Evolutionary conservation across 225 moss, liverwort and hornwort species (phyloP), one percentile per base, ranked within the genome.

Genomic region (Takakia lepidozioides): DNA sequence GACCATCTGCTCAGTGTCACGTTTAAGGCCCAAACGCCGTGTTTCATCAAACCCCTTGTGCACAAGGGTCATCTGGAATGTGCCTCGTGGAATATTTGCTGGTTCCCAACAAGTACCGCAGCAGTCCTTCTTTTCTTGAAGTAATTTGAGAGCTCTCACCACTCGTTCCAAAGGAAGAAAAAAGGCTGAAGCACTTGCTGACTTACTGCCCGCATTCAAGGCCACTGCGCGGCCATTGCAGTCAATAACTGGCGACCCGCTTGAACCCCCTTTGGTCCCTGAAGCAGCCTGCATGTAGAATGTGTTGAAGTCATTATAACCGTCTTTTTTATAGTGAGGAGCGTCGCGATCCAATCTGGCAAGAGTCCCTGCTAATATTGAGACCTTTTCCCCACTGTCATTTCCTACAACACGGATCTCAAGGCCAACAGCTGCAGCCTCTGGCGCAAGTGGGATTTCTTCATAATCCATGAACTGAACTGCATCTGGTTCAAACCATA

Each of bases 221-320:
- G 92, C 92, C 25, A 87, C 72, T 2, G 87, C 91, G 6, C 69
- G 75, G 3, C 87, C 87, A 23, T 82, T 76, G 28, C 82, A 84
- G 34, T 92, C 92, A 51, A 92, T 87, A 0, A 92, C 84, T 24
- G 92, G 87, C 18, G 92, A 92, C 29, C 92, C 92, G 56, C 92
- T 92, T 0, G 92, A 92, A 10, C 92, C 92, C n/a, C 92, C 84
- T 45, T 87, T 92, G 0, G 92, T 92, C 40, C 92, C 92, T 10
- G 87, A 92, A n/a, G 92, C 92, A 22, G 87, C 87, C 46, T 91
- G 87, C 69, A 92, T 92, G 38, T 92, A 92, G 37, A 92, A 92
- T 0, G 92, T 92, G 26, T 92, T 92, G 61, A 92, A 92, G 58
- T 92, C 92, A 3, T 92, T 92, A 53, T 92, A 92, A 2, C 92